Base-by-base conservation (phyloP, 2,329 filamentous ascomycete genomes). In the Arthrobotrys entomopaga region DNA sequence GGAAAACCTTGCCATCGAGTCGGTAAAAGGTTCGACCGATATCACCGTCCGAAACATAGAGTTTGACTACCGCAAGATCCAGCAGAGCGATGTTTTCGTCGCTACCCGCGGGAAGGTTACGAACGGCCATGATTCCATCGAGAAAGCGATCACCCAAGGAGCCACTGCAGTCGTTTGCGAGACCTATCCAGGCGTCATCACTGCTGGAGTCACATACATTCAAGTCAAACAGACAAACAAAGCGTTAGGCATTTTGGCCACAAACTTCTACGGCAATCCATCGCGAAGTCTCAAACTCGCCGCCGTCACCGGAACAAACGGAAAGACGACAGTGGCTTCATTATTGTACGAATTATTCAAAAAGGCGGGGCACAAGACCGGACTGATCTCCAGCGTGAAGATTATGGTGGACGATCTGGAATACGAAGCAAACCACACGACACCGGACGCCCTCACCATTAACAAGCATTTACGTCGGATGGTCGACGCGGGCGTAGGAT, bases 21-120 rank as follows among this genome's bases (percentile, higher is more conserved):
- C 29, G 29, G 29, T 57, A 16, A 57, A n/a, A 40, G 53, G 53
- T 8, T 20, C 53, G 5, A 57, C 29, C 13, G 53, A 57, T 42
- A 57, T 42, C 53, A 4, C 13, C 13, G 34, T 57, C 2, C 22
- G 26, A 26, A 40, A 57, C 10, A 42, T 57, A 11, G 34, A 16
- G 1, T 57, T 57, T 15, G 53, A 57, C 42, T 57, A n/a, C 7
- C 53, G 53, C 29, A 57, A 57, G 19, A 57, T 57, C 19, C 11
- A 20, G 15, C 53, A n/a, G 7, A 11, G 20, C 26, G 26, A 57
- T 38, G 26, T 57, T 20, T 57, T 40, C 34, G 29, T 57, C 53
- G 53, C 53, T 10, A 57, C 40, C 16, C 53, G 53, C 15, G 53
- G 53, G 11, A 40, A 34, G 26, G 11, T 19, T 10, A 19, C 53